Base-by-base conservation (phyloP, 148 eudicot species). In the Polygonum maritimum region DNA sequence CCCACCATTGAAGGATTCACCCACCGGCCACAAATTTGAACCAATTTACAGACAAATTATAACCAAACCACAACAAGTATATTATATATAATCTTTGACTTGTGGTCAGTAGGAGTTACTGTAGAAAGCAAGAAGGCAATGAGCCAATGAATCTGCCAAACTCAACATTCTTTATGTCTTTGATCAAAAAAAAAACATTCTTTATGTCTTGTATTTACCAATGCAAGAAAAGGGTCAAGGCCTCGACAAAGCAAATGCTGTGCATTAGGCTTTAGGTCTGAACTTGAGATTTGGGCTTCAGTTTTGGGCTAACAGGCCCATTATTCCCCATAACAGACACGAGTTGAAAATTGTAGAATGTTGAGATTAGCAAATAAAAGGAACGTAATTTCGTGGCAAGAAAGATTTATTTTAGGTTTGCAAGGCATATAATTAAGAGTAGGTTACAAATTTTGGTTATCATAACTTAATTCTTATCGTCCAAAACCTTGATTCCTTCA, bases 1-100 rank as follows among this genome's bases (percentile, higher is more conserved):
- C 49, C 49, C 49, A 48, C 49, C 60, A 54, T 54, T 54, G 60
- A 54, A 54, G n/a, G 60, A 54, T 54, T 54, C 60, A 54, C 60
- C 60, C 60, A 54, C 60, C 60, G 18, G 26, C 60, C 60, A 18
- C 60, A 54, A 54, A 54, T 1, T 18, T 54, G 22, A 54, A 54
- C 60, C 60, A 54, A 54, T 10, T 4, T 22, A 57, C 33, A 57
- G 3, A 22, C 33, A 57, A 19, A 26, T n/a, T n/a, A n/a, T 57
- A n/a, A 57, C 63, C 33, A 21, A 48, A 57, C 3, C 21, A 16
- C 62, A 5, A 5, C 31, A 8, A 55, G 60, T n/a, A 55, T n/a
- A n/a, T n/a, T n/a, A n/a, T n/a, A n/a, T 55, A 19, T n/a, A 55
- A 21, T 57, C 63, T 57, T 60, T 31, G 38, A 26, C 69, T 26